Base-by-base conservation (phyloP, 2,329 filamentous ascomycete genomes). In the Amauroascus niger region DNA sequence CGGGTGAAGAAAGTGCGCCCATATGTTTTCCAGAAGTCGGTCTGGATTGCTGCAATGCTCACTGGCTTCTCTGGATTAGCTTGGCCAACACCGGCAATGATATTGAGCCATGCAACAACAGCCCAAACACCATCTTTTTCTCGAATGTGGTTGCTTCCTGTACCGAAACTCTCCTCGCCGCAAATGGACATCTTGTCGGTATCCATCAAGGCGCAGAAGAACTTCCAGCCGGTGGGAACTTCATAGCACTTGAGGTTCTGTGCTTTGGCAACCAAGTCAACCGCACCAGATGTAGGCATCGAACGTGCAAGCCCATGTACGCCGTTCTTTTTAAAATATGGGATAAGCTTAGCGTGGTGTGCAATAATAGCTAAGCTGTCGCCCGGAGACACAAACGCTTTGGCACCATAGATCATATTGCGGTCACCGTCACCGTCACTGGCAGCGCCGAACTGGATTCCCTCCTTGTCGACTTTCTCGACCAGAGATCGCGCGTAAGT, bases 351-450 rank as follows among this genome's bases (percentile, higher is more conserved):
- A 62, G 93, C 89, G 70, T 98, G 86, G 77, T 98, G 93, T 47
- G 93, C 89, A 67, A 98, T 98, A 69, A 98, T 98, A 66, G 93
- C 93, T 65, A 98, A 78, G 65, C 88, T 95, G 77, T 98, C 93
- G 67, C 93, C 93, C 6, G 93, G 93, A 6, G 91, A 97, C 58
- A 98, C 93, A 67, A 98, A 98, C 43, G 86, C 83, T 66, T 94
- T 91, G 61, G 91, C 90, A 59, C 93, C 93, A 74, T 98, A 98
- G 68, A 98, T 98, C 93, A 98, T 98, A 82, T 98, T 98, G 64
- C 93, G 87, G 77, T 98, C 93, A 65, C 93, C 93, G 65, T 98
- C 93, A 63, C 93, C 93, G 63, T 98, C 93, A 59, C 88, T 95
- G 46, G 93, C 93, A 55, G 93, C 93, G 66, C 93, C 93, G 64